Evolutionary conservation across 306 rosid species (phyloP), one percentile per base, ranked within the genome.

Genomic region (Calophaca sinica): DNA sequence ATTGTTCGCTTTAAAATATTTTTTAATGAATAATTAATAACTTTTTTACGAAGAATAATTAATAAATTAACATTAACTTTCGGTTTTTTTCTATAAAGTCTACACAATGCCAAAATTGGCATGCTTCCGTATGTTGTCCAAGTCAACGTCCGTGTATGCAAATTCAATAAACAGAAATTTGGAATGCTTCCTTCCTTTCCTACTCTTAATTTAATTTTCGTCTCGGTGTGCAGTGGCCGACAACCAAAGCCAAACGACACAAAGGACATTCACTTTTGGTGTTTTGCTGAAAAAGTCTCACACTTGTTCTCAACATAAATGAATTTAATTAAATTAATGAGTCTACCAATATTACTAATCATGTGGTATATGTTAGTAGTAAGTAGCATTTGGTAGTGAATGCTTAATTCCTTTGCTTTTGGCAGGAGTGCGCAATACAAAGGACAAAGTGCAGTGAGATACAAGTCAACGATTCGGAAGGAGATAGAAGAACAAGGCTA

Each of bases 381-480:
- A 20, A 20, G 26, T 20, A 11, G 3, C 14, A 59, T 59, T 59
- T 59, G 31, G 64, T 29, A 32, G 26, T 20, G 26, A 20, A 0
- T 20, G 26, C 26, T 20, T 20, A 20, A 20, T 20, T 20, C 26
- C 2, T 5, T 41, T 41, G 1, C 5, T 5, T 41, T 48, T 44
- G 39, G 46, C 65, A 90, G 98, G 87, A 76, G 29, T 4, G 51
- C n/a, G 2, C 64, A 76, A 9, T 69, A 87, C 74, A 89, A 70
- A 73, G 98, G 96, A 64, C 78, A 70, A 55, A 65, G 89, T 62
- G 93, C 93, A 6, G 87, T 79, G 79, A 72, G 7, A 29, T 93
- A 80, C 93, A 90, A 89, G 76, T 89, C 96, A 9, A 78, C 70
- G 1, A 83, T 85, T 12, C 32, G 96, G 65, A 89, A 74, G 87